phyloP scores from a whole-genome alignment of 2,329 filamentous ascomycete genomes.

The Sporothrix mexicana region DNA sequence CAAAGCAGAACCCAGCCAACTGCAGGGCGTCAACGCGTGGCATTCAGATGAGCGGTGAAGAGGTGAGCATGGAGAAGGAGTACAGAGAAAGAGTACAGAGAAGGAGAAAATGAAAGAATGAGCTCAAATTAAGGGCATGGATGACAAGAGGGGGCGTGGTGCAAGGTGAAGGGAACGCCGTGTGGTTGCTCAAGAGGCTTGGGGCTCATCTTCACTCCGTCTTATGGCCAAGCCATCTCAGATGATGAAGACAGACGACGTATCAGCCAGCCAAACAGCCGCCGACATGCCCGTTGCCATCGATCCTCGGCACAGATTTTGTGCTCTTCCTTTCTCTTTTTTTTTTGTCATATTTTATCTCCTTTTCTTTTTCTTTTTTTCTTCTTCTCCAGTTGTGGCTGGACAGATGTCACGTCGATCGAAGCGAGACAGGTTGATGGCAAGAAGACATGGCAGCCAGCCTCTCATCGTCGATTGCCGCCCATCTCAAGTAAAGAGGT shows the following conservation, averaged over 20 bases:
- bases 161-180: neutral
- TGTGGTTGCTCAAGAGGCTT: slow-evolving; percentile 7
- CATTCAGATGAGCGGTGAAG: slow-evolving; percentile 28
- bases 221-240: neutral
- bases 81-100: neutral
- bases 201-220: neutral
- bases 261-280: neutral
- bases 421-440: neutral
- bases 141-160: slow-evolving; percentile 16
- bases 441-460: neutral
- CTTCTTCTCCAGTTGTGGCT: neutral
- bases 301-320: neutral
- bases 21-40: slow-evolving; percentile 7
- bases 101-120: neutral
- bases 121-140: neutral
- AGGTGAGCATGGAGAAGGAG: neutral
- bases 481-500: neutral
- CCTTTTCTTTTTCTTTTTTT: neutral
- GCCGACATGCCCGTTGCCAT: neutral
- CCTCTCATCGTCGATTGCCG: neutral
- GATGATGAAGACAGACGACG: neutral
- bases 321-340: neutral
- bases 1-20: neutral
- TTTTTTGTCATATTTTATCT: neutral
- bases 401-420: neutral